phyloP scores from a whole-genome alignment of 1,139 yeast species.

The Geotrichum histeridarum region DNA sequence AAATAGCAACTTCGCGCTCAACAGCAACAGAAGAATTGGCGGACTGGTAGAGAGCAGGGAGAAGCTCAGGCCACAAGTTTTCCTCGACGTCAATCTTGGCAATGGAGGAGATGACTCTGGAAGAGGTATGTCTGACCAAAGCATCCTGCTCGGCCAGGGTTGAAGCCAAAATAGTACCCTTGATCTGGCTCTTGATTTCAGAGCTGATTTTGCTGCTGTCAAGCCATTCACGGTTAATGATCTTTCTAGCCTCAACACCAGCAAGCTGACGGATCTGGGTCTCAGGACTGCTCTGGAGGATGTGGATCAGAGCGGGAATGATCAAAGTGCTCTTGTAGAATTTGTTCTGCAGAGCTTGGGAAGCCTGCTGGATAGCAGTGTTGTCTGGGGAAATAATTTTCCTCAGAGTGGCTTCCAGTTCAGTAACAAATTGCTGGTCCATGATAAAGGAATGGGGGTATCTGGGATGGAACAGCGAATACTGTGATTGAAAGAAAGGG shows the following conservation, averaged over 20 bases:
- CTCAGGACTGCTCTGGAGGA: slow-evolving; percentile 62
- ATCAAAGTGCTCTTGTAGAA: slow-evolving; percentile 71
- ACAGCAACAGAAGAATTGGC: slow-evolving; percentile 54
- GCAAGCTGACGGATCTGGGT: slow-evolving; percentile 73
- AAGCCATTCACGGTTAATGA: slow-evolving; percentile 70
- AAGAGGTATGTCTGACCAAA: slow-evolving; percentile 78
- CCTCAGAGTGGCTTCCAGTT: slow-evolving; percentile 72
- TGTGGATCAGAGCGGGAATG: slow-evolving; percentile 76
- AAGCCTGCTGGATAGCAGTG: slow-evolving; percentile 74
- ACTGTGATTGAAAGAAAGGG: slow-evolving; percentile 2
- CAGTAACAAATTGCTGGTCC: slow-evolving; percentile 62
- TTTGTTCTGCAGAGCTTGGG: slow-evolving; percentile 65
- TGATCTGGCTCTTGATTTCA: slow-evolving; percentile 53
- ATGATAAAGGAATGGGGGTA: slow-evolving; percentile 35
- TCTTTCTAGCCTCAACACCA: slow-evolving; percentile 91
- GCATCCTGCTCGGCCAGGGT: slow-evolving; percentile 64
- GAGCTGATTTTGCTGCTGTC: slow-evolving; percentile 32
- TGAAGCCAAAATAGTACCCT: slow-evolving; percentile 60
- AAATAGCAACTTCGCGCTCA: slow-evolving; percentile 80
- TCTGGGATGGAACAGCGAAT: background rate
- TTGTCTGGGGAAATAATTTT: slow-evolving; percentile 76
- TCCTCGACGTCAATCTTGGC: slow-evolving; percentile 69
- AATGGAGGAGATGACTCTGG: slow-evolving; percentile 84
- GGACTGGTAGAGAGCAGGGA: slow-evolving; percentile 65
- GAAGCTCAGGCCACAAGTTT: slow-evolving; percentile 69